Evolutionary conservation across 768 basidiomycete genomes (phyloP), one percentile per base, ranked within the genome.

Genomic region (Pisolithus tinctorius): DNA sequence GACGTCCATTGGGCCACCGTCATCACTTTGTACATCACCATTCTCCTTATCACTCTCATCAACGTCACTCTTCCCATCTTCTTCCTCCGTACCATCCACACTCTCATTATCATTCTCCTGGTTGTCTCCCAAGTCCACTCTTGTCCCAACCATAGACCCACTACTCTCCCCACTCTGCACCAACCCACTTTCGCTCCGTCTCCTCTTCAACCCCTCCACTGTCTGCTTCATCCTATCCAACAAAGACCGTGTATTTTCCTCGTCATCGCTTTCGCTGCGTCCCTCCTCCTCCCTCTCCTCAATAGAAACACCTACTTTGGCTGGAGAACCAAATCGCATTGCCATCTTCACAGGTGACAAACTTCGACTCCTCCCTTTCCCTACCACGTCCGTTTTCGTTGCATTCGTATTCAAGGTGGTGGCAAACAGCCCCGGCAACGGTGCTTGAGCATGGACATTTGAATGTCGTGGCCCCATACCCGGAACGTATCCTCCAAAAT

Each of bases 401-500:
- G 31, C 31, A 34, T 34, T 13, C 31, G 31, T 10, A 34, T 3
- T 11, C 10, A 11, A 3, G 13, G 10, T 11, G 31, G 31, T 4
- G 11, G 31, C 10, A 34, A 55, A 29, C 9, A 17, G 27, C 16
- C 42, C 47, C 20, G 55, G 46, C 2, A 48, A 49, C 29, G 52
- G 29, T 3, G 16, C 27, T 8, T 49, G 45, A 49, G 54, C 49
- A 25, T 53, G 67, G 64, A 62, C 54, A 61, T 63, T 34, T 49
- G 45, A 27, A 11, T 34, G 31, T 34, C 49, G 41, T 27, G 62
- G 59, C 63, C 64, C 65, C 68, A 80, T 70, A 1, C 81, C 82
- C 1, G 83, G 82, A 13, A 76, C 71, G 17, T 77, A 75, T 20
- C 74, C 78, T 17, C 66, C 71, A 63, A 78, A 82, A 60, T 79